These are phyloP conservation scores for Apiospora phragmitis DNA, from an alignment of 2,329 filamentous ascomycete species.

Conservation along the genomic window DNA sequence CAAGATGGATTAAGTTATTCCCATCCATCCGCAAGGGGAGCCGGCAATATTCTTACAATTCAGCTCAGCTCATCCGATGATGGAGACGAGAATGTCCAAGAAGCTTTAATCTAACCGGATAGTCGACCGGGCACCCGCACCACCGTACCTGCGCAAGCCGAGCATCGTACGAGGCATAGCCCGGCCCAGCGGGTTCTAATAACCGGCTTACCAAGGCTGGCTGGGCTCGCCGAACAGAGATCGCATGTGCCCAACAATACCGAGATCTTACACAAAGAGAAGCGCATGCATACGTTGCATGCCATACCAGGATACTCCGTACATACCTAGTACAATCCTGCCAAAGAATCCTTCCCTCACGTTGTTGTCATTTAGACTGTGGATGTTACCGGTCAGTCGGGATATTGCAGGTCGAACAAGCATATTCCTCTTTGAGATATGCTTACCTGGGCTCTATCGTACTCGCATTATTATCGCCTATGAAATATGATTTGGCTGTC, in stretches of 20 bases:
- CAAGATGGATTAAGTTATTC: conserved; percentile 1
- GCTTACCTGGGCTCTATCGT: not conserved
- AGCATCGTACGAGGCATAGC: conserved; percentile 3
- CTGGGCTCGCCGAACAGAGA: not conserved
- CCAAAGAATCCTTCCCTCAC: not conserved
- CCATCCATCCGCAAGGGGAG: not conserved
- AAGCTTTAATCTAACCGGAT: not conserved
- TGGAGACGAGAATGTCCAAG: not conserved
- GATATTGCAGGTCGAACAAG: not conserved
- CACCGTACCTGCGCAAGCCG: conserved; percentile 5
- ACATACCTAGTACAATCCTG: not conserved
- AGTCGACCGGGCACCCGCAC: not conserved
- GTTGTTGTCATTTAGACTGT: not conserved
- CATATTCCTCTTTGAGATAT: not conserved
- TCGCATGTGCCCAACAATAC: not conserved
- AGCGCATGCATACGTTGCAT: not conserved
- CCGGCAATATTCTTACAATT: not conserved
- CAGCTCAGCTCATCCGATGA: not conserved
- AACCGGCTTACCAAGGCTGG: not conserved
- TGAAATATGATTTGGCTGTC: not conserved
- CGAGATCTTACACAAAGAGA: not conserved
- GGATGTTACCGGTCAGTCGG: conserved; percentile 4
- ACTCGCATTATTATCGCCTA: not conserved
- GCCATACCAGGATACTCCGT: not conserved
- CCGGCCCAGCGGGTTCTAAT: not conserved